These are phyloP conservation scores for Neurospora sp. DNA, from an alignment of 495 filamentous ascomycete genomes.

Conservation along the genomic window DNA sequence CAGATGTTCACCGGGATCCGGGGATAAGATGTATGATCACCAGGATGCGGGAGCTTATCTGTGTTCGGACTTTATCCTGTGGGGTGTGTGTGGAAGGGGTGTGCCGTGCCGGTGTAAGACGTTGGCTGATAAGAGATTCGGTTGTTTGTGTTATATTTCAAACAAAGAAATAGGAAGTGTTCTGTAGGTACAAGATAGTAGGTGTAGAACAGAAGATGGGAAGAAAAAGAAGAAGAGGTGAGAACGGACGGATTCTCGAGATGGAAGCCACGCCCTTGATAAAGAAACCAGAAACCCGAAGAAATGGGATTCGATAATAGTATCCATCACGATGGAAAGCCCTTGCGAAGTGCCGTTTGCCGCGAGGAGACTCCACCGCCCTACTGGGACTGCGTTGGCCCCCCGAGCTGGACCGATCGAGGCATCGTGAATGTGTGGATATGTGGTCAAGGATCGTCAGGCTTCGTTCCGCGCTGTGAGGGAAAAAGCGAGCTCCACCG, in stretches of 20 bases:
- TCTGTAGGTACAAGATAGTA: background rate
- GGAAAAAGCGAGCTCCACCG: background rate
- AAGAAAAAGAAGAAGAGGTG: background rate
- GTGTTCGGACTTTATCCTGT: background rate
- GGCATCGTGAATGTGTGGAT: background rate
- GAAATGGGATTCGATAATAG: background rate
- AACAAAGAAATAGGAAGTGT: background rate
- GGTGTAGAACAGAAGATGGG: background rate
- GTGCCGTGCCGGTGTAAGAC: background rate
- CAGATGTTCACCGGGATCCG: background rate
- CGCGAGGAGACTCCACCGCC: background rate
- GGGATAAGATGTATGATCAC: background rate
- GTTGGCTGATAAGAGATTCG: conserved; percentile 6
- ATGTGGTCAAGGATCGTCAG: background rate
- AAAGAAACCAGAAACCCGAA: background rate
- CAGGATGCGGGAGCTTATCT: background rate
- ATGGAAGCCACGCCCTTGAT: background rate
- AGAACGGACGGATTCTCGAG: background rate
- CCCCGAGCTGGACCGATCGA: background rate
- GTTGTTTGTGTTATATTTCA: background rate
- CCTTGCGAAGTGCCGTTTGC: background rate
- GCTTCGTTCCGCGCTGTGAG: background rate
- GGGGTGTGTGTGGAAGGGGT: background rate
- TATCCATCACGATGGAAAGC: background rate
- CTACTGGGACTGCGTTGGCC: background rate